These are phyloP conservation scores for Castanopsis chinensis DNA, from an alignment of 306 rosid species.

Conservation along the genomic window DNA sequence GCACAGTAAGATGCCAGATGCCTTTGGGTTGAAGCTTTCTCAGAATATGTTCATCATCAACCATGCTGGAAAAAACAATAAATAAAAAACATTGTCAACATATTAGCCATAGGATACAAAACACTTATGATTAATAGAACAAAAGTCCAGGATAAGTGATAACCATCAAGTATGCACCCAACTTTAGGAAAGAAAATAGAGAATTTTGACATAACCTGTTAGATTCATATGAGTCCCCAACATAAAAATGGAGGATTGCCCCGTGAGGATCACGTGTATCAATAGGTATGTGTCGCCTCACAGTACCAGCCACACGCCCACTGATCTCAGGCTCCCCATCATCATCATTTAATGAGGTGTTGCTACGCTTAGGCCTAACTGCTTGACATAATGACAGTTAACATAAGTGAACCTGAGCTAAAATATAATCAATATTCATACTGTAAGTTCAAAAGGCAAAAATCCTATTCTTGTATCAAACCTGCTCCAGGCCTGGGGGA, in stretches of 20 bases:
- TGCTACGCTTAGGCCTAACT: slow-evolving; percentile 70
- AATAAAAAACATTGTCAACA: slow-evolving; percentile 13
- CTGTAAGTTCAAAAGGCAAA: background rate
- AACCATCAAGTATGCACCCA: background rate
- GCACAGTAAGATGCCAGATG: slow-evolving; percentile 83
- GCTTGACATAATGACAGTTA: slow-evolving; percentile 36
- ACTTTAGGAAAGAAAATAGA: slow-evolving; percentile 5
- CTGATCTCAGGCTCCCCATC: slow-evolving; percentile 70
- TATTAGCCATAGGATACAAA: background rate
- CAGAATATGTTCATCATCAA: slow-evolving; percentile 82
- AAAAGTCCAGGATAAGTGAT: background rate
- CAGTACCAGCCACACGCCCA: slow-evolving; percentile 93
- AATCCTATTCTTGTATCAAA: slow-evolving; percentile 33
- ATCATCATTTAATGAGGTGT: slow-evolving; percentile 47
- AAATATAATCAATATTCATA: background rate
- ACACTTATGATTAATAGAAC: too few species aligned
- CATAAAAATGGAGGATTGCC: slow-evolving; percentile 92
- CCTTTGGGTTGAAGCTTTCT: slow-evolving; percentile 76
- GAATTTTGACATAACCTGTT: slow-evolving; percentile 48
- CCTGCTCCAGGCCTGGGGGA: slow-evolving; percentile 95
- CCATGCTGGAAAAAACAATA: slow-evolving; percentile 37
- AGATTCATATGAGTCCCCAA: slow-evolving; percentile 81
- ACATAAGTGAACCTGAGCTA: slow-evolving; percentile 7
- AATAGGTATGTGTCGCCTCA: slow-evolving; percentile 80
- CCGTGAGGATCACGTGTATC: slow-evolving; percentile 95